phyloP scores from a whole-genome alignment of 306 rosid genomes.

The Ziziphus jujuba region DNA sequence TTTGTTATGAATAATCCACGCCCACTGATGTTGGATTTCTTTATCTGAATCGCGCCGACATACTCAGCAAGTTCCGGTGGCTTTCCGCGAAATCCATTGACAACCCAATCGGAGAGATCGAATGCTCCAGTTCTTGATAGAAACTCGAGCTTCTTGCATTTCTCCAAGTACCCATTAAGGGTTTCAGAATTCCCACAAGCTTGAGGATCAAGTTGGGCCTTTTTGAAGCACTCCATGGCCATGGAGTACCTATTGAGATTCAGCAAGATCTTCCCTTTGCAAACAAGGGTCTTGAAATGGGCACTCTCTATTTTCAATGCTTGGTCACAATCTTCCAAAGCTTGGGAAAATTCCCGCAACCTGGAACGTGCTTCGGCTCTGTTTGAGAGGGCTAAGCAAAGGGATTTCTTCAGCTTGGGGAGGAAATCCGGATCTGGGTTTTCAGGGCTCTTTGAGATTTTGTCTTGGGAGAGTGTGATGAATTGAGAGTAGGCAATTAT shows the following conservation, averaged over 20 bases:
- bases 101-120: conserved; percentile 84
- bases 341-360: conserved; percentile 45
- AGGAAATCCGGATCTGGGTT: conserved; percentile 24
- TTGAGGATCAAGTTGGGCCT: conserved; percentile 52
- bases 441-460: conserved; percentile 8
- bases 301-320: conserved; percentile 56
- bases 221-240: conserved; percentile 61
- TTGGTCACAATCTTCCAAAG: conserved; percentile 65
- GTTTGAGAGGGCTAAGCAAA: conserved; percentile 75
- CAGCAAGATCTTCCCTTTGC: conserved; percentile 82
- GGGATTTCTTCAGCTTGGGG: conserved; percentile 55
- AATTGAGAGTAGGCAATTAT: conserved; percentile 54
- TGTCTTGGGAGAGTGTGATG: conserved; percentile 56
- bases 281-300: conserved; percentile 80
- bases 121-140: conserved; percentile 63
- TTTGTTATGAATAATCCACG: conserved; percentile 69
- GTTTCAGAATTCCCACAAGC: conserved; percentile 42
- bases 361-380: conserved; percentile 72
- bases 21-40: conserved; percentile 64
- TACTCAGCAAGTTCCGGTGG: conserved; percentile 73
- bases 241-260: conserved; percentile 53
- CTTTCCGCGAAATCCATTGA: conserved; percentile 53
- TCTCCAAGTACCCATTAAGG: conserved; percentile 61
- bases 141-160: conserved; percentile 66
- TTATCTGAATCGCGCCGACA: conserved; percentile 63